These are phyloP conservation scores for Zizania latifolia DNA, from an alignment of 176 grass and related monocot species.

Conservation along the genomic window DNA sequence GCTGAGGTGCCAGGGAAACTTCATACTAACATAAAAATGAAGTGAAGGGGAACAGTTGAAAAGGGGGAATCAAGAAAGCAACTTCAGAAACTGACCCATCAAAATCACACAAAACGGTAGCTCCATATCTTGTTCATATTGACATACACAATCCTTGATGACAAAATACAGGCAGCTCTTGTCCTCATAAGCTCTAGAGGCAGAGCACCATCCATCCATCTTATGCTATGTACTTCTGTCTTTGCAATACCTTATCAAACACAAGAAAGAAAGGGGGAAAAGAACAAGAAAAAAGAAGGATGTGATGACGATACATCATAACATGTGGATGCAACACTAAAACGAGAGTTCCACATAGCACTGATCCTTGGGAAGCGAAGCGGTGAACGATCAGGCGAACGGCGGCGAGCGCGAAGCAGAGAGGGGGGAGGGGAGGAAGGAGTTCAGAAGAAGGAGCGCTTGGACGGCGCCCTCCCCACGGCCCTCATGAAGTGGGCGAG, in stretches of 20 bases:
- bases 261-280: constrained; percentile 9
- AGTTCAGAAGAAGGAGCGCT: constrained; percentile 79
- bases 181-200: background rate
- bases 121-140: constrained; percentile 36
- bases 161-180: constrained; percentile 32
- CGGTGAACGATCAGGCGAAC: constrained; percentile 32
- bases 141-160: constrained; percentile 31
- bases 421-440: background rate
- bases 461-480: constrained; percentile 80
- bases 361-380: constrained; percentile 33
- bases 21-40: background rate
- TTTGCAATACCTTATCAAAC: constrained; percentile 38
- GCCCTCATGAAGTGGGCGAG: constrained; percentile 88
- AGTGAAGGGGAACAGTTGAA: background rate
- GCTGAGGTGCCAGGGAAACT: background rate
- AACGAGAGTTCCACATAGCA: constrained; percentile 54
- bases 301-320: constrained; percentile 13
- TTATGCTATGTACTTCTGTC: constrained; percentile 25
- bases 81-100: background rate
- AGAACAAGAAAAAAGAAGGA: background rate
- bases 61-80: background rate
- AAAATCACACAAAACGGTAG: constrained; percentile 8
- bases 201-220: constrained; percentile 26
- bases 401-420: background rate
- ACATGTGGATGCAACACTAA: constrained; percentile 59